Conservation (phyloP, 208 protist species). For the Herpetomonas muscarum region DNA sequence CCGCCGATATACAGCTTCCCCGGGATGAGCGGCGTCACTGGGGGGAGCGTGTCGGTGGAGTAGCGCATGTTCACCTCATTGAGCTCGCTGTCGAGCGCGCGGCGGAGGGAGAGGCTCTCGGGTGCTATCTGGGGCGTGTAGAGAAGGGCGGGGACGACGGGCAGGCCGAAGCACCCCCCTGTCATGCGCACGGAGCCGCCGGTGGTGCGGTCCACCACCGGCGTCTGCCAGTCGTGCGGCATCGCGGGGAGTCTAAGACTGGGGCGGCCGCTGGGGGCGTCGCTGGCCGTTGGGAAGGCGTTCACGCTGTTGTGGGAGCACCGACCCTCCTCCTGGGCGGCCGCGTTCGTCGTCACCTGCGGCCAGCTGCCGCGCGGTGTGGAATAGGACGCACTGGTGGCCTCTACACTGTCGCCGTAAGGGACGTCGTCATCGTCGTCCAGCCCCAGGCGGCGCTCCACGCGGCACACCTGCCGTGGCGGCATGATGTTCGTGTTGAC, state of each 20-base stretch:
- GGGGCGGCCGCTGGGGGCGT: background rate
- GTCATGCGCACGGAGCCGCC: constrained; percentile 6
- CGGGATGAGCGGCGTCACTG: constrained; percentile 49
- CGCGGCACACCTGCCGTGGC: background rate
- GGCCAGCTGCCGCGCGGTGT: constrained; percentile 1
- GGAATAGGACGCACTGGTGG: background rate
- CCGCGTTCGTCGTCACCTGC: background rate
- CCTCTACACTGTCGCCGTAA: background rate
- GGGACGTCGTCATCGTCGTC: background rate
- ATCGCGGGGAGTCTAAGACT: background rate
- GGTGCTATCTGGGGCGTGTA: constrained; percentile 63
- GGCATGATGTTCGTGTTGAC: constrained; percentile 1
- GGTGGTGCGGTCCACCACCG: constrained; percentile 26
- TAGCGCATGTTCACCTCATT: constrained; percentile 20
- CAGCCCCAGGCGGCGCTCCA: background rate
- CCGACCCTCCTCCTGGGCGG: too few species aligned
- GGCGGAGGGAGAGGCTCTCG: constrained; percentile 35
- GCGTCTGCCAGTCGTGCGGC: constrained; percentile 19
- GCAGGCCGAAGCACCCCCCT: background rate
- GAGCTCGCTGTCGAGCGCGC: constrained; percentile 55
- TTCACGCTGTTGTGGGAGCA: background rate
- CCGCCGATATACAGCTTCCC: constrained; percentile 72
- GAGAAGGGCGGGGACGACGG: constrained; percentile 18
- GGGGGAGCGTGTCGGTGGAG: constrained; percentile 22
- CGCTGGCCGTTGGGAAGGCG: background rate